Evolutionary conservation across 768 basidiomycete species (phyloP).

Genomic region (Trametes coccinea): DNA sequence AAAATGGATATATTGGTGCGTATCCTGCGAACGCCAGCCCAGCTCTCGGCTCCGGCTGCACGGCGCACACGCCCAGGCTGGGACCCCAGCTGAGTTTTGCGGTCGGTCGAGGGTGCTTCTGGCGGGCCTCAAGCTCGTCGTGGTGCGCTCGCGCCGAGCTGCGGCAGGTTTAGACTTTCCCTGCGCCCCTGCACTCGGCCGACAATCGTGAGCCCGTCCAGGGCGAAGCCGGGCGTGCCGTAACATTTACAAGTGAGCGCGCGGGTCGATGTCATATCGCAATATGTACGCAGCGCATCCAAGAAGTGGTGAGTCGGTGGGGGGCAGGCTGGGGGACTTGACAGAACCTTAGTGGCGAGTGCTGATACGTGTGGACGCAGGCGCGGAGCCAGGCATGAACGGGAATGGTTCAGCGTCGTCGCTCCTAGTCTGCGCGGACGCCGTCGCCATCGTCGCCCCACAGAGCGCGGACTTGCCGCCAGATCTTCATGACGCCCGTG

Average conservation of each 20-base stretch:
- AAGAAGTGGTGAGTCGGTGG: background rate
- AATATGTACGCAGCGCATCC: background rate
- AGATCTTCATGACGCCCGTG: constrained; percentile 74
- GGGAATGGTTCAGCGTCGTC: background rate
- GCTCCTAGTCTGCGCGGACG: background rate
- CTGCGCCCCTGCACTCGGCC: background rate
- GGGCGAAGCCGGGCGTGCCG: too few relatives aligned
- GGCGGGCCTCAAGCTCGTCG: background rate
- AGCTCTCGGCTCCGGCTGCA: background rate
- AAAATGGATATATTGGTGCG: constrained; percentile 11
- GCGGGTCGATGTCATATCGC: too few relatives aligned
- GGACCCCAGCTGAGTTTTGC: background rate
- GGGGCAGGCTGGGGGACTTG: background rate
- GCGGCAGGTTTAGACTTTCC: constrained; percentile 8
- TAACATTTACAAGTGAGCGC: background rate
- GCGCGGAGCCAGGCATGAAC: background rate
- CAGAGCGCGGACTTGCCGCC: constrained; percentile 54
- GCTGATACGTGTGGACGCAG: background rate
- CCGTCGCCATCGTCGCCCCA: constrained; percentile 37
- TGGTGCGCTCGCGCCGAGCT: constrained; percentile 1
- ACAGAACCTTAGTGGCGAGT: constrained; percentile 1
- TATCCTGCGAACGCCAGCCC: background rate
- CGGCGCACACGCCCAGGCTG: background rate
- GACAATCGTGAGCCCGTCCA: background rate
- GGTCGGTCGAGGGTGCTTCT: background rate